Conservation (phyloP, 2,329 filamentous ascomycete genomes). For the Epicoccum sorghinum region DNA sequence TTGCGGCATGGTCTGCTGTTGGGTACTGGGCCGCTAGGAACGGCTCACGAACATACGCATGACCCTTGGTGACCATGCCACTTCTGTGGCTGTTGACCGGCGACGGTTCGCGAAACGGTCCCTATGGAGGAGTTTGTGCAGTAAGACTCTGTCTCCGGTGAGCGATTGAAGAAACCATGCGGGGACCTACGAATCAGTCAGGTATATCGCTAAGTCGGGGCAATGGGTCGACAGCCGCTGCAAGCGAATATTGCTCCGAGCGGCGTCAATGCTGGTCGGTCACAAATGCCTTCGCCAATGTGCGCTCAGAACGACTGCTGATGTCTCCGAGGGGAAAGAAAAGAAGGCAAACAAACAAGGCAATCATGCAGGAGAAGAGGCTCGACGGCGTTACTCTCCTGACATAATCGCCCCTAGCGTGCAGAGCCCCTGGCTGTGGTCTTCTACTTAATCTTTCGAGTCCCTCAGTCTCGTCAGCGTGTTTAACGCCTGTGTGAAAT, state of each 20-base stretch:
- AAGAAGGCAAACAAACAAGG: constrained; percentile 15
- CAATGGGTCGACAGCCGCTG: constrained; percentile 11
- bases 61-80: constrained; percentile 18
- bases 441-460: constrained; percentile 30
- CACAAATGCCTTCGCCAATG: constrained; percentile 20
- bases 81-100: constrained; percentile 27
- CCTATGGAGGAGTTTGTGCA: constrained; percentile 10
- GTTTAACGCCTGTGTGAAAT: not conserved
- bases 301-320: constrained; percentile 13
- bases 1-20: not conserved
- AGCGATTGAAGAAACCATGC: constrained; percentile 16
- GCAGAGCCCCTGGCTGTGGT: constrained; percentile 15
- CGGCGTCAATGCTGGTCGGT: constrained; percentile 7
- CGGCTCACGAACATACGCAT: constrained; percentile 27
- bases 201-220: constrained; percentile 4
- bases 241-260: constrained; percentile 16
- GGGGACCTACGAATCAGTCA: constrained; percentile 5
- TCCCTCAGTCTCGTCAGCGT: constrained; percentile 14
- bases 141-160: constrained; percentile 25
- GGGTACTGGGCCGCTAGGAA: constrained; percentile 6
- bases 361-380: constrained; percentile 22
- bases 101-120: constrained; percentile 16
- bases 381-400: constrained; percentile 12
- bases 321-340: not conserved
- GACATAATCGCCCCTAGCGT: constrained; percentile 12